These are phyloP conservation scores for Epichloe coenophiala DNA, from an alignment of 2,329 filamentous ascomycete genomes.

Conservation along the genomic window DNA sequence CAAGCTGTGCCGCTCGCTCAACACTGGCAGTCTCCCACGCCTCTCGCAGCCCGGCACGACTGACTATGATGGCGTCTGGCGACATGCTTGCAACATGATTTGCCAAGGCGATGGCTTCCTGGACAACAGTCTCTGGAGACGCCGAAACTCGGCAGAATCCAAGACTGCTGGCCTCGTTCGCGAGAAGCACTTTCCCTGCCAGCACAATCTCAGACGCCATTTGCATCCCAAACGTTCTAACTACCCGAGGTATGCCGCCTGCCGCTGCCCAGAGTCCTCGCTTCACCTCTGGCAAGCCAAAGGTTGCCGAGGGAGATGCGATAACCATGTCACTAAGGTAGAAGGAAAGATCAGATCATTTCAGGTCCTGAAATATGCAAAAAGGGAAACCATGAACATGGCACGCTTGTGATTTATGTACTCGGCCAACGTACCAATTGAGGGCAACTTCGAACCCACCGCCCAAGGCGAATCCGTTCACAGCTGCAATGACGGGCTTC, in stretches of 20 bases:
- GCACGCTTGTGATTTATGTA: too few species aligned
- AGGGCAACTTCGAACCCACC: slow-evolving; percentile 44
- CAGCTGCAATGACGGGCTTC: slow-evolving; percentile 46
- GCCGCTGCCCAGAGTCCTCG: slow-evolving; percentile 41
- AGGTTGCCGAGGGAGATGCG: slow-evolving; percentile 35
- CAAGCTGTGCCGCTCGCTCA: slow-evolving; percentile 25
- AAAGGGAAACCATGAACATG: neutral
- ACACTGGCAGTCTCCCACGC: slow-evolving; percentile 27
- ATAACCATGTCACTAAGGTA: slow-evolving; percentile 34
- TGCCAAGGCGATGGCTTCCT: slow-evolving; percentile 23
- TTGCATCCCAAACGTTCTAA: slow-evolving; percentile 31
- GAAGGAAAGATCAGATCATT: neutral
- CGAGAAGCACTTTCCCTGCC: slow-evolving; percentile 30
- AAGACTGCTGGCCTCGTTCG: slow-evolving; percentile 20
- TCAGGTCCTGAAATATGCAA: neutral
- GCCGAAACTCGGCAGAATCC: slow-evolving; percentile 20
- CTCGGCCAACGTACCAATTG: slow-evolving; percentile 29
- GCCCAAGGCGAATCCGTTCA: slow-evolving; percentile 43
- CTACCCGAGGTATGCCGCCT: slow-evolving; percentile 36
- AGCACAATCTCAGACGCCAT: slow-evolving; percentile 35
- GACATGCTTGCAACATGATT: slow-evolving; percentile 20
- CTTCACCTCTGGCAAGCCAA: slow-evolving; percentile 39
- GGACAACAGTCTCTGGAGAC: slow-evolving; percentile 24
- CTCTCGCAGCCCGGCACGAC: slow-evolving; percentile 22
- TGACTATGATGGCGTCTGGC: slow-evolving; percentile 26